A percentile compares a stretch with the other conserved stretches of the same genome.
These are phyloP conservation scores for Colletotrichum plurivorum DNA, from an alignment of 2,329 filamentous ascomycete species.

Conservation along the genomic window DNA sequence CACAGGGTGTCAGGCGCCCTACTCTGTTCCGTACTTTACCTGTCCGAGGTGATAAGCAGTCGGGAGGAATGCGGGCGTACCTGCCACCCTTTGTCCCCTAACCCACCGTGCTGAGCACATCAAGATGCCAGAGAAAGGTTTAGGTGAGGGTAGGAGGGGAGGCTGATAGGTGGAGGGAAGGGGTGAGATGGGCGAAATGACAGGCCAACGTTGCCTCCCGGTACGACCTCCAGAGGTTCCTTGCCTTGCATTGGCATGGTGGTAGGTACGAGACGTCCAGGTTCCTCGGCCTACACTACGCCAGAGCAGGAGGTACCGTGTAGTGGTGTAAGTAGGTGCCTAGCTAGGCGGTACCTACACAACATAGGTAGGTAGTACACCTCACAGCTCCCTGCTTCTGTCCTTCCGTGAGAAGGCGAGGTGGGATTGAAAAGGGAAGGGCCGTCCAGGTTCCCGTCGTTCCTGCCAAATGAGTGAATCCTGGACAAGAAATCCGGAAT, in stretches of 20 bases:
- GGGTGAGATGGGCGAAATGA: neutral
- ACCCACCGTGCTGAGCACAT: neutral
- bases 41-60: too few species aligned
- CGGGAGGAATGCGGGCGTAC: neutral
- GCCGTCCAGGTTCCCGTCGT: slow-evolving; percentile 28
- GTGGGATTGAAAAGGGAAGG: slow-evolving; percentile 32
- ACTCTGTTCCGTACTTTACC: too few species aligned
- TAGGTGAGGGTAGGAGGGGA: neutral
- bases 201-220: neutral
- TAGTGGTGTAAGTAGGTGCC: neutral
- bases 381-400: neutral
- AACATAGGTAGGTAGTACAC: neutral
- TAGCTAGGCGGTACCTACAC: neutral
- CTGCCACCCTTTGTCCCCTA: neutral
- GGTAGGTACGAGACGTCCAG: too few species aligned
- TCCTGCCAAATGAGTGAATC: slow-evolving; percentile 25
- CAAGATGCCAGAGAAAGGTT: neutral
- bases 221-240: too few species aligned
- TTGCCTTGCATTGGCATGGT: too few species aligned
- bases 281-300: too few species aligned
- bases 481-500: slow-evolving; percentile 36
- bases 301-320: too few species aligned
- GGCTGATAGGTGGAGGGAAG: neutral
- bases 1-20: too few species aligned
- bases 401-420: neutral